Percentiles rank a stretch among this genome's conserved stretches.
phyloP scores from a whole-genome alignment of 768 basidiomycete genomes.

The Tylopilus subfusipes region DNA sequence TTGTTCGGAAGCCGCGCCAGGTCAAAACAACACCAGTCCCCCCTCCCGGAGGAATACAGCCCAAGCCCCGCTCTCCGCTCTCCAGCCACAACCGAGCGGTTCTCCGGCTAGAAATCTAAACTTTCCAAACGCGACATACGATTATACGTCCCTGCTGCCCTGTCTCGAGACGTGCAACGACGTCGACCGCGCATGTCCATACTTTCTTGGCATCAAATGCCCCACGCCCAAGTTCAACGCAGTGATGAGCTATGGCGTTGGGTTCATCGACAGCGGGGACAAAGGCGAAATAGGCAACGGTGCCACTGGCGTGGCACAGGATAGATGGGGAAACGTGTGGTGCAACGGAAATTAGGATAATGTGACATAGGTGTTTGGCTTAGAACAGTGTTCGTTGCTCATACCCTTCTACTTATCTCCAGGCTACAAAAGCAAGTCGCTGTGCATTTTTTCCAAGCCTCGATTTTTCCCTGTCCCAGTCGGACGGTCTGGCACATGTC shows the following conservation, averaged over 20 bases:
- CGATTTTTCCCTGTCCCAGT: too few species aligned
- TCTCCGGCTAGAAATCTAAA: constrained; percentile 42
- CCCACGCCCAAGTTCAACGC: constrained; percentile 62
- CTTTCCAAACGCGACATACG: constrained; percentile 41
- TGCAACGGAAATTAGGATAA: constrained; percentile 46
- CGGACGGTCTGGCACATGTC: too few species aligned
- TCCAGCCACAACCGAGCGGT: constrained; percentile 42
- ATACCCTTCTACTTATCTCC: too few species aligned
- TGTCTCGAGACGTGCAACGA: constrained; percentile 77
- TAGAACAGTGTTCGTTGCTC: not conserved
- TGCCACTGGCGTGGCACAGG: constrained; percentile 51
- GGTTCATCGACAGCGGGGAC: constrained; percentile 58
- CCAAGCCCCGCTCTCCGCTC: constrained; percentile 47
- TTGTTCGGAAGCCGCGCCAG: constrained; percentile 53
- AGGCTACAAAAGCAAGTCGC: too few species aligned
- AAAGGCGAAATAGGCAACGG: constrained; percentile 46
- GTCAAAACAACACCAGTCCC: constrained; percentile 21
- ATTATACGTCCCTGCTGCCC: constrained; percentile 66
- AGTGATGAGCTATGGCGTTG: constrained; percentile 67
- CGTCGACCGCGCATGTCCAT: constrained; percentile 74
- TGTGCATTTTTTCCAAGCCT: too few species aligned
- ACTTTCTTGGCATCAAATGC: constrained; percentile 66
- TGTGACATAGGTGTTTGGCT: not conserved
- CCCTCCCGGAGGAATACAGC: constrained; percentile 17
- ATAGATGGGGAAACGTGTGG: constrained; percentile 75